Percentiles rank a stretch among this genome's conserved stretches.
phyloP scores from a whole-genome alignment of 192 early-diverging fungal genomes.

The Thamnidium elegans region DNA sequence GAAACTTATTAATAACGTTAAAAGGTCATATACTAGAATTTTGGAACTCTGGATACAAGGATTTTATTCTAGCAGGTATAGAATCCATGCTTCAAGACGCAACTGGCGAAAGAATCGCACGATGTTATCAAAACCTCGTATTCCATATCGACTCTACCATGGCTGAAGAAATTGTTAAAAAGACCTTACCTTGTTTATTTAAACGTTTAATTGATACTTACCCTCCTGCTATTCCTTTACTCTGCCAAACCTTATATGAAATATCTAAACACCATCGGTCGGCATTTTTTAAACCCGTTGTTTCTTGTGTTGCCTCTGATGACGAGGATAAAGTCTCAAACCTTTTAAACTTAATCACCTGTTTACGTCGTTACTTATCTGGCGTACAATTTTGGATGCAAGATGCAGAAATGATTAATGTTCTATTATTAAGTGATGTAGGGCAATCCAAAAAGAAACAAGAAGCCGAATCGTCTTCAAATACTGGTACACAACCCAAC shows the following conservation, averaged over 20 bases:
- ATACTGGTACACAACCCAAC: background rate
- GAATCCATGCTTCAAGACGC: slow-evolving; percentile 26
- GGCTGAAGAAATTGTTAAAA: slow-evolving; percentile 36
- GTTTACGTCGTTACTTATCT: slow-evolving; percentile 42
- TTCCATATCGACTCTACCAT: slow-evolving; percentile 32
- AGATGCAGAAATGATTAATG: slow-evolving; percentile 54
- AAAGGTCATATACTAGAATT: slow-evolving; percentile 29
- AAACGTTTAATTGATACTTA: slow-evolving; percentile 37
- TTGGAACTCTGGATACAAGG: slow-evolving; percentile 33
- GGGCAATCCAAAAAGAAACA: slow-evolving; percentile 23
- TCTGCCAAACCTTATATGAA: slow-evolving; percentile 39
- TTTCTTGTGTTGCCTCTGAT: slow-evolving; percentile 54
- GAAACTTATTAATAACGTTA: background rate
- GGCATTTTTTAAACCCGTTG: slow-evolving; percentile 50
- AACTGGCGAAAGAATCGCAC: slow-evolving; percentile 11
- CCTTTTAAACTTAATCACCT: slow-evolving; percentile 41
- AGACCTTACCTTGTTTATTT: slow-evolving; percentile 46
- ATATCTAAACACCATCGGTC: slow-evolving; percentile 35
- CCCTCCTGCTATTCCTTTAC: slow-evolving; percentile 35
- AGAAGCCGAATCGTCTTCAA: slow-evolving; percentile 15
- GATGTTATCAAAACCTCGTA: slow-evolving; percentile 20
- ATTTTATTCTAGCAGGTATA: slow-evolving; percentile 11
- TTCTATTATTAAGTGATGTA: slow-evolving; percentile 54
- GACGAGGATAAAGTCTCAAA: slow-evolving; percentile 39
- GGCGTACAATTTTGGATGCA: slow-evolving; percentile 54